These are phyloP conservation scores for Myxozyma melibiosi DNA, from an alignment of 805 yeast species.

Conservation along the genomic window DNA sequence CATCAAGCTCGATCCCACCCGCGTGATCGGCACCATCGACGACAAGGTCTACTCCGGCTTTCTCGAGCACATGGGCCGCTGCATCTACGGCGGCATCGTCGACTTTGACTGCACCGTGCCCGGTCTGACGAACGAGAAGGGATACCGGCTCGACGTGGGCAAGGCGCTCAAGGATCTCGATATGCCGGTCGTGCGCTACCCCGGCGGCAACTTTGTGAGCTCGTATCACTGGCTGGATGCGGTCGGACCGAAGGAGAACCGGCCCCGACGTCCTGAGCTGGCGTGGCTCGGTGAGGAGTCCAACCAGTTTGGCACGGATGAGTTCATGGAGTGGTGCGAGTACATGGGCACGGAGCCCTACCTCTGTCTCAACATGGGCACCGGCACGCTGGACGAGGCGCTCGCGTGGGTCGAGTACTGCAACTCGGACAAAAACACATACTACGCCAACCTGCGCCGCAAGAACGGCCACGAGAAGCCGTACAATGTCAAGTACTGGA, in stretches of 20 bases:
- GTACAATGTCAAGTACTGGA: slow-evolving; percentile 45
- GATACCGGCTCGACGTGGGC: slow-evolving; percentile 41
- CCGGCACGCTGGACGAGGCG: slow-evolving; percentile 45
- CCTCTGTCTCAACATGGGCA: slow-evolving; percentile 45
- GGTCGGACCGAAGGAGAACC: slow-evolving; percentile 40
- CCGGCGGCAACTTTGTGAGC: slow-evolving; percentile 46
- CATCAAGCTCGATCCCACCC: slow-evolving; percentile 37
- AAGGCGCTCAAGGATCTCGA: slow-evolving; percentile 41
- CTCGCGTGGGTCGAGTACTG: slow-evolving; percentile 45
- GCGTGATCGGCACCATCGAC: slow-evolving; percentile 39
- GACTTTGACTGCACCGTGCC: slow-evolving; percentile 36
- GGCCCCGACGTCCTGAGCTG: slow-evolving; percentile 43
- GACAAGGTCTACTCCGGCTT: slow-evolving; percentile 43
- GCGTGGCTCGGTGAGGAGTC: slow-evolving; percentile 44
- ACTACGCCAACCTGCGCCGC: slow-evolving; percentile 43
- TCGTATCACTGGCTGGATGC: slow-evolving; percentile 45
- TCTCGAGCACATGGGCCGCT: slow-evolving; percentile 44
- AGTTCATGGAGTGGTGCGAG: slow-evolving; percentile 44
- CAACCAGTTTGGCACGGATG: slow-evolving; percentile 44
- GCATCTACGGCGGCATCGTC: slow-evolving; percentile 44
- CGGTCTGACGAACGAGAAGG: slow-evolving; percentile 36
- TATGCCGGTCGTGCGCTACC: slow-evolving; percentile 45
- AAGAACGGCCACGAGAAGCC: slow-evolving; percentile 44
- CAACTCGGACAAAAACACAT: slow-evolving; percentile 41
- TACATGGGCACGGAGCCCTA: slow-evolving; percentile 42